Conservation (phyloP, 2,329 filamentous ascomycete species). For the Ophioceras dolichostomum region DNA sequence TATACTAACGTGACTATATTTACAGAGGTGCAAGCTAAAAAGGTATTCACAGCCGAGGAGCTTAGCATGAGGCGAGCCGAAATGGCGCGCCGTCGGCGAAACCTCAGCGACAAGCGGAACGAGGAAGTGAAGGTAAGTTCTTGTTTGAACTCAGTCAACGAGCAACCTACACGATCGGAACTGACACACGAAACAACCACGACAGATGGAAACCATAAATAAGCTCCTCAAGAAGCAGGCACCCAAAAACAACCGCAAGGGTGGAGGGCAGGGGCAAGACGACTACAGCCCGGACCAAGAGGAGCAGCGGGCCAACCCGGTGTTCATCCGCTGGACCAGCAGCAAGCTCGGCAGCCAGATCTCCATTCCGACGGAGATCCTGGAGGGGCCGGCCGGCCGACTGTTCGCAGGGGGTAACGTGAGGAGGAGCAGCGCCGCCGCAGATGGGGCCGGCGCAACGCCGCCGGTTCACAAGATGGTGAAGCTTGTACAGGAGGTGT, state of each 20-base stretch:
- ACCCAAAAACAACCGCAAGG: slow-evolving; percentile 53
- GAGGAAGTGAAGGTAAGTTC: slow-evolving; percentile 47
- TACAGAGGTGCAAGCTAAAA: slow-evolving; percentile 51
- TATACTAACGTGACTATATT: slow-evolving; percentile 3
- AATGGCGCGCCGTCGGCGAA: slow-evolving; percentile 48
- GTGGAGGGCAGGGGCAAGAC: slow-evolving; percentile 32
- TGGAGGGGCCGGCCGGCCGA: slow-evolving; percentile 48
- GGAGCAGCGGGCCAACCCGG: slow-evolving; percentile 27
- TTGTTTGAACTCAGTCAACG: not conserved
- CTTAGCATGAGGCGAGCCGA: slow-evolving; percentile 49
- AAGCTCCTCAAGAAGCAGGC: slow-evolving; percentile 80
- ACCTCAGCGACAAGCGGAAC: slow-evolving; percentile 52
- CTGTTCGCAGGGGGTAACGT: slow-evolving; percentile 33
- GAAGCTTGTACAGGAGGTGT: slow-evolving; percentile 45
- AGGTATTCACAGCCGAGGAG: slow-evolving; percentile 48
- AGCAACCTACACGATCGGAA: no score
- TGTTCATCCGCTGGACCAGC: slow-evolving; percentile 61
- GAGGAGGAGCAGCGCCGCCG: slow-evolving; percentile 12
- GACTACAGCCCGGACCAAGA: slow-evolving; percentile 22
- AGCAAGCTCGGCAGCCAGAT: slow-evolving; percentile 51
- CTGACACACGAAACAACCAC: not conserved
- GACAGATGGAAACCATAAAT: slow-evolving; percentile 80
- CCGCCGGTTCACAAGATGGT: slow-evolving; percentile 34
- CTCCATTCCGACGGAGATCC: slow-evolving; percentile 55
- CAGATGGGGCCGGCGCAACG: no score